Conservation (phyloP, 1,139 yeast genomes). For the Hanseniaspora sp. region DNA sequence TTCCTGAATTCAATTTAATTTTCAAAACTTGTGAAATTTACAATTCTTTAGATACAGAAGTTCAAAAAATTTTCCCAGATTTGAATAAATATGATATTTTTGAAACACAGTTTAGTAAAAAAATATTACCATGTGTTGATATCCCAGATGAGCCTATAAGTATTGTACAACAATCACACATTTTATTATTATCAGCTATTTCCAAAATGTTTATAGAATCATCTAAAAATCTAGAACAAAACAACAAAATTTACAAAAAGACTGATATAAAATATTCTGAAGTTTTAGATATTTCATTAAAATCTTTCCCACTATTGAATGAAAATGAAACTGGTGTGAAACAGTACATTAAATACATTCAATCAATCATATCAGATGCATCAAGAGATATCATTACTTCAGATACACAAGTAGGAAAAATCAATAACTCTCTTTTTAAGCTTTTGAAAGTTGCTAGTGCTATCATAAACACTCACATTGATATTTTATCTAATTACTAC, state of each 20-base stretch:
- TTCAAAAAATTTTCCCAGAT: slow-evolving; percentile 8
- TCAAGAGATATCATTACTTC: slow-evolving; percentile 39
- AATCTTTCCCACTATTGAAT: slow-evolving; percentile 76
- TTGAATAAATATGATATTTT: slow-evolving; percentile 23
- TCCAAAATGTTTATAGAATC: slow-evolving; percentile 48
- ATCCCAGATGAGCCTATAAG: slow-evolving; percentile 70
- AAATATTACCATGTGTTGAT: slow-evolving; percentile 80
- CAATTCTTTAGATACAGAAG: slow-evolving; percentile 3
- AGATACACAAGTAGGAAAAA: slow-evolving; percentile 31
- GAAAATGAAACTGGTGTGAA: slow-evolving; percentile 61
- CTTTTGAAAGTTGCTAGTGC: slow-evolving; percentile 76
- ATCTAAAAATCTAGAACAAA: slow-evolving; percentile 9
- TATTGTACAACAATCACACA: slow-evolving; percentile 48
- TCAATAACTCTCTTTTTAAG: slow-evolving; percentile 56
- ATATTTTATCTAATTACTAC: slow-evolving; percentile 62
- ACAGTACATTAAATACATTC: slow-evolving; percentile 74
- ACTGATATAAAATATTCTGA: slow-evolving; percentile 4
- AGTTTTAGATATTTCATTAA: slow-evolving; percentile 31
- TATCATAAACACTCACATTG: slow-evolving; percentile 77
- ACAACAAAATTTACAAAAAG: slow-evolving; percentile 41
- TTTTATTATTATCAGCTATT: slow-evolving; percentile 54
- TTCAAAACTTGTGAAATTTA: slow-evolving; percentile 13
- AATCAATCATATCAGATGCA: slow-evolving; percentile 72
- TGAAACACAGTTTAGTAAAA: slow-evolving; percentile 63
- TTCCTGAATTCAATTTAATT: neutral